Base-by-base conservation (phyloP, 139 green algal genomes). In the Gonium pectorale region DNA sequence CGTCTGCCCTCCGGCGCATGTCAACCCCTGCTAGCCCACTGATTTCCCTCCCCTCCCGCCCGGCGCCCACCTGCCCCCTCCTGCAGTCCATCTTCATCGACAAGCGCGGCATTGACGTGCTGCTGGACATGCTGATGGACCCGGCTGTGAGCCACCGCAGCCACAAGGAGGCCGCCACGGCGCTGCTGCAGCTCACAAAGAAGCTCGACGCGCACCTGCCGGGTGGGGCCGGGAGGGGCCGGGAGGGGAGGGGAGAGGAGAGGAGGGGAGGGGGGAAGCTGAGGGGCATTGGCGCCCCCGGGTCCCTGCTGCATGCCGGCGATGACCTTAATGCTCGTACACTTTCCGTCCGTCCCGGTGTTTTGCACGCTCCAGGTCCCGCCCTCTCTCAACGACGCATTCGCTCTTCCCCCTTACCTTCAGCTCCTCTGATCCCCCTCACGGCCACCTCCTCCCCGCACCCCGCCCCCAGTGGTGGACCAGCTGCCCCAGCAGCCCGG, bases 121-220 rank as follows among this genome's bases (percentile, higher is more conserved):
- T 99, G 81, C 84, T 98, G 67, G 90, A 96, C 72, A 92, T 98
- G 87, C 72, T 98, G 40, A 92, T 86, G 27, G 90, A 95, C 69
- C 71, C 82, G 17, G 69, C 41, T 27, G 38, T 82, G 8, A 49
- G n/a, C 15, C 73, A 68, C 31, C 80, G 44, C 31, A 75, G 79
- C 63, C 90, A 93, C 81, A 67, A 62, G n/a, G 93, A 98, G 54
- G 93, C 88, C 17, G 91, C 93, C 24, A 70, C 67, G 29, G 91
- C 96, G 13, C 87, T 98, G 81, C 93, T 95, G 79, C 88, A 95
- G 80, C 91, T 98, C 31, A 92, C 89, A 5, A 91, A 90, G 80
- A 97, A 97, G 87, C 91, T 95, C 75, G 93, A 94, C 38, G 90
- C 90, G 6, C 91, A 86, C 29, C 90, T 88, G 37, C 92, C 91